Base-by-base conservation (phyloP, 129 eudicot species). In the Pittosporum tobira region DNA sequence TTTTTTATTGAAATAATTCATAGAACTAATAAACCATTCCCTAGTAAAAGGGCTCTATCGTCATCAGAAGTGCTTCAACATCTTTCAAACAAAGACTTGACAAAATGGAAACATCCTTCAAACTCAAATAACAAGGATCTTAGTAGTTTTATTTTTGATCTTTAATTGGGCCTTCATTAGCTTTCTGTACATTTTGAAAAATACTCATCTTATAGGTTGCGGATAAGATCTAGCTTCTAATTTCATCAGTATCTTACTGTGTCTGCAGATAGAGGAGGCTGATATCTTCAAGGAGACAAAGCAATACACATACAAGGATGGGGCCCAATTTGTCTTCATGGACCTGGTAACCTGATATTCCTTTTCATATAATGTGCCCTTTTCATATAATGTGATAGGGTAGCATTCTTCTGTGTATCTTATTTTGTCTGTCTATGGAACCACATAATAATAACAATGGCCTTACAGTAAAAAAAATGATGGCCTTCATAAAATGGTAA, bases 241-340 rank as follows among this genome's bases (percentile, higher is more conserved):
- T 59, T 57, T 22, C n/a, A 13, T 54, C 15, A 29, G n/a, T 36
- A 20, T 73, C 40, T 27, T 65, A 43, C 27, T 47, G 6, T 48
- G 47, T 72, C 49, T 50, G 14, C 69, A 85, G 97, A 62, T 90
- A 26, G 94, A 78, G 52, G 77, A 59, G 65, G 95, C 97, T 0
- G 79, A 83, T 69, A 77, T 90, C 53, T 71, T 71, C 47, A 90
- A 90, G 72, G 89, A 90, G 80, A 71, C 89, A 36, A 90, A 85
- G 74, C 95, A 85, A 64, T 90, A 72, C 67, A 85, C 95, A 1
- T 90, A 90, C 83, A 90, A 90, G 70, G 97, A 90, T 29, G 95
- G 94, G 48, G 4, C 82, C 16, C 85, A 82, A 67, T 90, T 72
- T 66, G 97, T 90, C 65, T 90, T 90, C 84, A 90, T 90, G 97